Conservation (phyloP, 768 basidiomycete species). For the Fomitopsis serialis region DNA sequence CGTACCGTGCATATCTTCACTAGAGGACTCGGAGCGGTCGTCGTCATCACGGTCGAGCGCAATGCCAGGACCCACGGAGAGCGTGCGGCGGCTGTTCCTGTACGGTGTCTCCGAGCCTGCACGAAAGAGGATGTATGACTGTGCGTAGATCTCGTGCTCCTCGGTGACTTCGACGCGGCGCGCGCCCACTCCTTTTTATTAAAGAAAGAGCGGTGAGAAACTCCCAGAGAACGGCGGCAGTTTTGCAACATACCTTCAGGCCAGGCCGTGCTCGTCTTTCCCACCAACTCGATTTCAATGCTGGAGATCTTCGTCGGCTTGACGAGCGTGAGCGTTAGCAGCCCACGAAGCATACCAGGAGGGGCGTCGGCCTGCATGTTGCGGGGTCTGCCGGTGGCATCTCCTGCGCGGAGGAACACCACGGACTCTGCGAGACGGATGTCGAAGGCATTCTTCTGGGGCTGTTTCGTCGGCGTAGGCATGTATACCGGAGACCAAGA, state of each 20-base stretch:
- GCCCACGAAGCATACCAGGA: conserved; percentile 59
- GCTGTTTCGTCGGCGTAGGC: conserved; percentile 15
- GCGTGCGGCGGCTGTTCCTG: conserved; percentile 38
- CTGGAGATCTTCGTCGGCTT: conserved; percentile 85
- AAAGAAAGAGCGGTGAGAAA: neutral
- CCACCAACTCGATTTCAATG: conserved; percentile 77
- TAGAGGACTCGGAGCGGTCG: conserved; percentile 29
- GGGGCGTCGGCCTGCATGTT: conserved; percentile 29
- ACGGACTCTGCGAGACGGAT: conserved; percentile 54
- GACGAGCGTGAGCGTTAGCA: conserved; percentile 54
- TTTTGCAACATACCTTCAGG: conserved; percentile 63
- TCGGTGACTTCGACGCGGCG: conserved; percentile 74
- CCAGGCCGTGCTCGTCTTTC: conserved; percentile 69
- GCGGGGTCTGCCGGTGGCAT: conserved; percentile 26
- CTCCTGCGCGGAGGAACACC: conserved; percentile 43
- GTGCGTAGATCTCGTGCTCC: conserved; percentile 68
- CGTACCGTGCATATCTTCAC: conserved; percentile 9
- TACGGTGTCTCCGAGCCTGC: conserved; percentile 40
- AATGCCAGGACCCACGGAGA: conserved; percentile 47
- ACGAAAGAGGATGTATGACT: conserved; percentile 67
- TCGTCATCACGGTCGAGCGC: conserved; percentile 34
- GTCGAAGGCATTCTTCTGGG: conserved; percentile 29
- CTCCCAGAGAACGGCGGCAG: neutral
- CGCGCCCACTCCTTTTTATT: conserved; percentile 54
- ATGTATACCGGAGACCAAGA: neutral